Percentiles rank a stretch among this genome's conserved stretches.
These are phyloP conservation scores for Marasmius sp. DNA, from an alignment of 1,284 basidiomycete species.

Conservation along the genomic window DNA sequence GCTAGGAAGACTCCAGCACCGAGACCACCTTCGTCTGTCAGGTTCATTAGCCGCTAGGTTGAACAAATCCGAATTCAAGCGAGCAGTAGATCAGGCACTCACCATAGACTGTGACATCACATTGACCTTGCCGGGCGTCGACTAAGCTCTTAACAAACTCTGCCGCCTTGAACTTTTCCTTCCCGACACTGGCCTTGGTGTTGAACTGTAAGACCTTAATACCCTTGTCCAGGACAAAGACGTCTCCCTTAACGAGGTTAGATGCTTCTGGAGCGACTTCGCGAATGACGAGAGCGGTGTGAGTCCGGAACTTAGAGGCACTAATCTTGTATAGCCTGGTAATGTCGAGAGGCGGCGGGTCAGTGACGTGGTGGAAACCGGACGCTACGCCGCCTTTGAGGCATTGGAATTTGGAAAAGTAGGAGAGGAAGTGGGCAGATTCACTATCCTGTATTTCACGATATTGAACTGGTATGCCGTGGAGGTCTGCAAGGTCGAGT, in stretches of 20 bases:
- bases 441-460: constrained; percentile 62
- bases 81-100: constrained; percentile 14
- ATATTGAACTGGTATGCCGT: constrained; percentile 56
- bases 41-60: neutral
- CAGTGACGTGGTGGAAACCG: constrained; percentile 59
- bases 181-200: constrained; percentile 48
- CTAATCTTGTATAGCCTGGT: constrained; percentile 50
- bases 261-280: constrained; percentile 45
- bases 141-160: constrained; percentile 55
- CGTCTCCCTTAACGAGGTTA: constrained; percentile 52
- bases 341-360: constrained; percentile 41
- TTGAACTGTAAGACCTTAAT: constrained; percentile 52
- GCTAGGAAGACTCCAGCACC: constrained; percentile 47
- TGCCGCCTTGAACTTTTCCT: constrained; percentile 58
- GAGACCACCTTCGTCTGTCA: constrained; percentile 48
- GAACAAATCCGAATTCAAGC: neutral
- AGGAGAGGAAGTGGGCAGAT: constrained; percentile 56
- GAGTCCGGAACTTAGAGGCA: constrained; percentile 22
- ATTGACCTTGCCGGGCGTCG: constrained; percentile 39
- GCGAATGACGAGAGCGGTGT: constrained; percentile 43
- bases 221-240: constrained; percentile 61
- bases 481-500: constrained; percentile 36
- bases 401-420: constrained; percentile 54
- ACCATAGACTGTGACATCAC: constrained; percentile 55
- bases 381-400: constrained; percentile 58